Base-by-base conservation (phyloP, 257 asterid genomes). In the Scutellaria barbata region DNA sequence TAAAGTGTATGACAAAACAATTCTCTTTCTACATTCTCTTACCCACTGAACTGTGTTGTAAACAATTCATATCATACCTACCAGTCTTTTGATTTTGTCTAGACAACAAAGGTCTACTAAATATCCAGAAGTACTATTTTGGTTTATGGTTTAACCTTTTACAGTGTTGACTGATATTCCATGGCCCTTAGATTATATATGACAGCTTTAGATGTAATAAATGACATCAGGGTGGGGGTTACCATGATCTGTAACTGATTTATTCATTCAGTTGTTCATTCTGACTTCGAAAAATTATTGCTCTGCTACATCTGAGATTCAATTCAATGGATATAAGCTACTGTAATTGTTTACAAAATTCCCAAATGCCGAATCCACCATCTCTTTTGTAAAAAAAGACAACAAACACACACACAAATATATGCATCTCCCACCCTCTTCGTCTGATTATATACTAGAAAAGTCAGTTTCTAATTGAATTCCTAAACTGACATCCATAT, bases 371-470 rank as follows among this genome's bases (percentile, higher is more conserved):
- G 54, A 13, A 63, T 45, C 40, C 30, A 22, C 53, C 16, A 18
- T 63, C 53, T 41, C 37, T 55, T 55, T 55, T 4, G 11, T 22
- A 17, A 9, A 20, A 52, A 22, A 55, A 25, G 40, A 55, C 20
- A 57, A 30, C 25, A 11, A 6, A 30, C 18, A 30, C 33, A 10
- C 33, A 11, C 20, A 30, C 17, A 7, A 64, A 25, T 46, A 7
- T 64, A 64, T 22, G 25, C 57, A 64, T 46, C 43, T 45, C 43
- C 41, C 33, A 17, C 18, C 14, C 53, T 14, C 35, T 5, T 13
- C 63, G 53, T 68, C 41, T 48, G 58, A 30, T 65, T n/a, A 47
- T 65, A 20, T 63, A 63, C 13, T 16, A 10, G 35, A 40, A 45
- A 37, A 54, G 50, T 39, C 17, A 16, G 12, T 12, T 69, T 39